phyloP scores from a whole-genome alignment of 75 land plant species.

The Ceratopteris richardii region DNA sequence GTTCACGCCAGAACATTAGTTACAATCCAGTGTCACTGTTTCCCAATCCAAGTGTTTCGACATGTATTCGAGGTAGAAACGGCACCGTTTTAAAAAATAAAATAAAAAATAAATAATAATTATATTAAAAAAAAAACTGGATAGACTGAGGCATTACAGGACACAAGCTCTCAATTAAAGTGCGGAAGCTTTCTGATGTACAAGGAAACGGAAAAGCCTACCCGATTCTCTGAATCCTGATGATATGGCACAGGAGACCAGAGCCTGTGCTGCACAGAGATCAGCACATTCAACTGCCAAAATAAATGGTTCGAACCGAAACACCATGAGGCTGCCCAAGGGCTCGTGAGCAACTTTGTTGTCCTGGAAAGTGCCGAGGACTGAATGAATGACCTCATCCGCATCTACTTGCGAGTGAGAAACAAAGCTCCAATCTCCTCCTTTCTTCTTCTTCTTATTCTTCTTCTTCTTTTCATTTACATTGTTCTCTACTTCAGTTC shows the following conservation, averaged over 20 bases:
- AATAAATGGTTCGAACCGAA: slow-evolving; percentile 86
- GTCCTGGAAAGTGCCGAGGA: not conserved
- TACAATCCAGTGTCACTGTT: no score
- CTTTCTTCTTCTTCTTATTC: slow-evolving; percentile 51
- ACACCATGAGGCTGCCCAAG: slow-evolving; percentile 36
- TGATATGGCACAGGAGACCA: slow-evolving; percentile 70
- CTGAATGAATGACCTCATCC: slow-evolving; percentile 13
- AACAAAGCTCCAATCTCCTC: slow-evolving; percentile 51
- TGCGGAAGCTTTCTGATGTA: no score
- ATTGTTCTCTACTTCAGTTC: no score
- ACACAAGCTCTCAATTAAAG: no score
- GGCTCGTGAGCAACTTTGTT: not conserved
- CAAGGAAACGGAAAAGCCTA: no score
- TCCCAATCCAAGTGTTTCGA: no score
- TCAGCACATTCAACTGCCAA: slow-evolving; percentile 73
- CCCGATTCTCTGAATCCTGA: slow-evolving; percentile 86
- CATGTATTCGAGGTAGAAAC: no score
- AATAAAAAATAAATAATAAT: no score
- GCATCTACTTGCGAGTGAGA: slow-evolving; percentile 30
- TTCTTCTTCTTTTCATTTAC: slow-evolving; percentile 9
- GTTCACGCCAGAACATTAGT: no score
- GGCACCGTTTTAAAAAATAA: no score
- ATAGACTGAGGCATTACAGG: no score
- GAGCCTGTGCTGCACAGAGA: slow-evolving; percentile 43
- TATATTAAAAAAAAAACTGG: no score